Percentiles rank a stretch among this genome's conserved stretches.
Evolutionary conservation across 2,329 filamentous ascomycete species (phyloP).

Genomic region (Neospermospora avenae): DNA sequence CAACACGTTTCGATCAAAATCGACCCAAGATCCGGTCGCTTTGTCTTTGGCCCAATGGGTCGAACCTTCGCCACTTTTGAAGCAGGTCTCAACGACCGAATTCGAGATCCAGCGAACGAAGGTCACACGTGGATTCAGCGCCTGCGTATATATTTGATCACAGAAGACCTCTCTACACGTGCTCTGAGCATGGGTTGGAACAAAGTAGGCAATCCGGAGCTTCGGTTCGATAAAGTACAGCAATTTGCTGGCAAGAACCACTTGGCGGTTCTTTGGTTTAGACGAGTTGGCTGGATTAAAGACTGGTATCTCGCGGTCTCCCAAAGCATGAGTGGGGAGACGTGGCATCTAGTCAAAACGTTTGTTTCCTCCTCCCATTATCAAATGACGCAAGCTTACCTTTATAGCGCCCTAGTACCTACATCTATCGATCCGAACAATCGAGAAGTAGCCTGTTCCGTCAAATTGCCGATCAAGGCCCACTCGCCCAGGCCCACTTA

Average conservation of each 20-base stretch:
- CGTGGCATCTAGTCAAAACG: conserved; percentile 73
- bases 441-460: conserved; percentile 24
- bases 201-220: conserved; percentile 38
- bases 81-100: conserved; percentile 56
- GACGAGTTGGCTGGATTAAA: conserved; percentile 65
- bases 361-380: conserved; percentile 30
- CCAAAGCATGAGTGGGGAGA: conserved; percentile 68
- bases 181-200: conserved; percentile 65
- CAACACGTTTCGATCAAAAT: conserved; percentile 61
- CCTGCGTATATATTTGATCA: conserved; percentile 58
- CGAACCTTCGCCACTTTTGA: conserved; percentile 57
- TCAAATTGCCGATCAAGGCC: conserved; percentile 30
- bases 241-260: conserved; percentile 58
- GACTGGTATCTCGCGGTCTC: conserved; percentile 71
- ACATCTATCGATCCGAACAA: conserved; percentile 8
- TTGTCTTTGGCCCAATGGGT: conserved; percentile 66
- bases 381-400: conserved; percentile 30
- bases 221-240: conserved; percentile 54
- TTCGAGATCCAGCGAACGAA: conserved; percentile 54
- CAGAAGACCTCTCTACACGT: conserved; percentile 58
- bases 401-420: conserved; percentile 17
- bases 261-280: conserved; percentile 64
- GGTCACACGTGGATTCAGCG: conserved; percentile 56
- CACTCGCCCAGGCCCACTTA: conserved; percentile 32
- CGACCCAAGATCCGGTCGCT: conserved; percentile 75